Evolutionary conservation across 345 rosid species (phyloP), one percentile per base, ranked within the genome.

Genomic region (Diplotaxis tenuifolia): DNA sequence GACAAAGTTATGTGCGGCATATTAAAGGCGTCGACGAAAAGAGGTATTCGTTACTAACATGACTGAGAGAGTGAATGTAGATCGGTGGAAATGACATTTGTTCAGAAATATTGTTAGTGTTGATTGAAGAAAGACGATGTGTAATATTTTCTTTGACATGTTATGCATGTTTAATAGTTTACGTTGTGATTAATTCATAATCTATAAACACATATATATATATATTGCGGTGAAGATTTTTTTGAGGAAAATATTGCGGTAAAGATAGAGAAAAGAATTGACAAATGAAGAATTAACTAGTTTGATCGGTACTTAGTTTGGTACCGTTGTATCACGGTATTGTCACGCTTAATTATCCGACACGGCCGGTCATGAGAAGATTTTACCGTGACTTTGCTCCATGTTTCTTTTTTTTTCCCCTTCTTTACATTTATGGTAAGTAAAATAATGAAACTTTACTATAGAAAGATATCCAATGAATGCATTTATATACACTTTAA

Each of bases 31-130:
- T 55, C 60, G 60, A 55, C 58, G 21, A 19, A 53, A 54, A 54
- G 4, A 23, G 23, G 60, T 55, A 55, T 55, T 6, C 59, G 32
- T 55, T 23, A 55, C 60, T 2, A 12, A 55, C 32, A 55, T 55
- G 60, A 29, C 16, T 54, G 16, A 54, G 59, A 54, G 15, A n/a
- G n/a, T n/a, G n/a, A n/a, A n/a, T n/a, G n/a, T 22, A 22, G 60
- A 55, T 23, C 32, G 60, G 31, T 54, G 59, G 59, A 12, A 55
- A 55, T 54, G 59, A 54, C 59, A 22, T 54, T 54, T 52, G 56
- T 52, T 9, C 14, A 52, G 20, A 52, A 52, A 0, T 10, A 8
- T 19, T 54, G 14, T 21, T 20, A 53, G 58, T 21, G 29, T 54
- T 54, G 59, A 22, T 54, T 5, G 59, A 53, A 53, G 15, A 53